Evolutionary conservation across 495 filamentous ascomycete genomes (phyloP), one percentile per base, ranked within the genome.

Genomic region (Chlorociboria aeruginascens): DNA sequence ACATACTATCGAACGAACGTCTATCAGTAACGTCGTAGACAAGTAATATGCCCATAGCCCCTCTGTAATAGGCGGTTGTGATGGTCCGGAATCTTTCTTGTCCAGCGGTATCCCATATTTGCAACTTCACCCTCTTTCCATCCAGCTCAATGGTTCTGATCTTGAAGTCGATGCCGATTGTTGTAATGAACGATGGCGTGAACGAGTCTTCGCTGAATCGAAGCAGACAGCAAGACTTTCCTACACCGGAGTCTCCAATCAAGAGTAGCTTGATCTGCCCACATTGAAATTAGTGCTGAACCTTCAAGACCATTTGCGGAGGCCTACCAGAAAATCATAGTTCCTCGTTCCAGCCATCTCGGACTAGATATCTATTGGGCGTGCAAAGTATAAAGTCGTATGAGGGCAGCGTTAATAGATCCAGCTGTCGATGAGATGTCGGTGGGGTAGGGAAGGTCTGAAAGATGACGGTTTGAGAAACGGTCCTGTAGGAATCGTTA

Each of bases 161-260:
- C 74, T 98, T 98, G 72, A 98, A 98, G 67, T 99, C 92, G 70
- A 99, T 99, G 48, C 92, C 92, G 66, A 99, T 97, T 43, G 92
- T 98, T 28, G 92, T 97, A 71, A 98, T 98, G 72, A 97, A 98
- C 52, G 89, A 95, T 32, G 92, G 92, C 30, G 83, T 98, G 70
- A 98, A 98, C 9, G 89, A 95, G 70, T 98, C 92, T 70, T 98
- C 92, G 65, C 89, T 95, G 72, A 98, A 98, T 58, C 92, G 86
- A 53, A 98, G 74, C 59, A 98, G 78, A 69, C 92, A 98, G 76
- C 92, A 98, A 51, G 92, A 97, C 69, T 98, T 98, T 56, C 92
- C 92, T 8, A 97, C 92, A 50, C 92, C 92, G 12, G 89, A 95
- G 71, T 98, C 92, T 60, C 92, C 92, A 62, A 98, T 98, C 63